Base-by-base conservation (phyloP, 768 basidiomycete genomes). In the Psilocybe cyanescens region DNA sequence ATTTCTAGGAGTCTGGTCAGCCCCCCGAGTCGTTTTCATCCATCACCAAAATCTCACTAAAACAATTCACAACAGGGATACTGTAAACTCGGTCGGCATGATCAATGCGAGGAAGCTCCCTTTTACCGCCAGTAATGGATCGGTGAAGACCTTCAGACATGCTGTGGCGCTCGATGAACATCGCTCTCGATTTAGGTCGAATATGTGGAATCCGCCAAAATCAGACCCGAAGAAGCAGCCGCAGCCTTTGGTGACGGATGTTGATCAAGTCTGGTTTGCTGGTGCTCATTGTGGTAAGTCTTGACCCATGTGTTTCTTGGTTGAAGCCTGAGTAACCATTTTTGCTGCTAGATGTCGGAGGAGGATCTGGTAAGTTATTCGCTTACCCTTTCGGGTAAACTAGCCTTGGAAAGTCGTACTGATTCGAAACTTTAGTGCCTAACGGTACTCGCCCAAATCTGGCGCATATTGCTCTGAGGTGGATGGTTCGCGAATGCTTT, bases 401-500 rank as follows among this genome's bases (percentile, higher is more conserved):
- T 51, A 3, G 16, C 4, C 5, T 8, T 44, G 41, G 14, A 44
- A 16, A 44, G 24, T 24, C 24, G 24, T 44, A 17, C 16, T 45
- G 17, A 33, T 24, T 44, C 41, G 41, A 35, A 35, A 35, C 11
- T 44, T 8, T 30, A 54, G 72, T 70, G 17, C 67, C 57, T 66
- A 78, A 81, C 60, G 67, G 66, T 9, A 68, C 63, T 3, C 41
- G 58, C 1, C 70, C 73, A 12, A 71, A 69, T 8, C 75, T 83
- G 5, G 73, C 80, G 1, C 74, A 76, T 49, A 77, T 81, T 16
- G 67, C 81, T 0, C 70, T 83, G 3, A 73, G 76, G 3, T 83
- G 86, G 86, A 86, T 87, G 84, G 71, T 87, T 61, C 81, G 85
- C 55, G 79, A 87, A 61, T 80, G 77, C 64, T 81, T 86, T 74